Evolutionary conservation across 495 filamentous ascomycete genomes (phyloP).

Genomic region (Darksidea phi): DNA sequence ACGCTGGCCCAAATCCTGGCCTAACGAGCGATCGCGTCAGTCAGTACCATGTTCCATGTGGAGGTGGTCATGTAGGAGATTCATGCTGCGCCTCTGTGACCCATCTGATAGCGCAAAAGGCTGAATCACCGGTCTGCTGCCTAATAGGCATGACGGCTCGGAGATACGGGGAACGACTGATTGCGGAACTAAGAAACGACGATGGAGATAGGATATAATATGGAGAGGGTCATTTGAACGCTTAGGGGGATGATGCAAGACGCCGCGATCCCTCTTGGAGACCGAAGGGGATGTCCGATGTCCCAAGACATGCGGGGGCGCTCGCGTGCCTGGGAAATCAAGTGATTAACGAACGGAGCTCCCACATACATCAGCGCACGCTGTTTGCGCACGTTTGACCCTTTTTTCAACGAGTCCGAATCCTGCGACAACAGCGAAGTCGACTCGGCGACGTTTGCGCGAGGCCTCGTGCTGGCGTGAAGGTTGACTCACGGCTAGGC

Average conservation of each 20-base stretch:
- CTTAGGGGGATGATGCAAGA: neutral
- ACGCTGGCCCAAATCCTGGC: conserved; percentile 17
- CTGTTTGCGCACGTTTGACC: conserved; percentile 13
- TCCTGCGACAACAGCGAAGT: conserved; percentile 7
- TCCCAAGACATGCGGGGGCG: conserved; percentile 11
- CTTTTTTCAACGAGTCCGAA: neutral
- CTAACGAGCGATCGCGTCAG: conserved; percentile 3
- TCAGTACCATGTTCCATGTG: neutral
- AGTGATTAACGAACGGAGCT: conserved; percentile 18
- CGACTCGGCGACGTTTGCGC: neutral
- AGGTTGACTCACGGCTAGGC: neutral
- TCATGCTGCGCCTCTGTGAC: conserved; percentile 15
- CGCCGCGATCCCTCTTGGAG: neutral
- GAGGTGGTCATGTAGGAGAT: neutral
- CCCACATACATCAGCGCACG: conserved; percentile 29
- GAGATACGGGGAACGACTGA: neutral
- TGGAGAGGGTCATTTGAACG: neutral
- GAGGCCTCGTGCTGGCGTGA: neutral
- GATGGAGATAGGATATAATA: neutral
- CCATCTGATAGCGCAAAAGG: conserved; percentile 5
- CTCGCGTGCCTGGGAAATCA: conserved; percentile 14
- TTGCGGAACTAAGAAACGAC: conserved; percentile 1
- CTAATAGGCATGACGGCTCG: conserved; percentile 6
- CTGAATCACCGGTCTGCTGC: conserved; percentile 19
- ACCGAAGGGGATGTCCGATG: conserved; percentile 10